These are phyloP conservation scores for Ogataea hybrid DNA, from an alignment of 1,139 yeast species.

Conservation along the genomic window DNA sequence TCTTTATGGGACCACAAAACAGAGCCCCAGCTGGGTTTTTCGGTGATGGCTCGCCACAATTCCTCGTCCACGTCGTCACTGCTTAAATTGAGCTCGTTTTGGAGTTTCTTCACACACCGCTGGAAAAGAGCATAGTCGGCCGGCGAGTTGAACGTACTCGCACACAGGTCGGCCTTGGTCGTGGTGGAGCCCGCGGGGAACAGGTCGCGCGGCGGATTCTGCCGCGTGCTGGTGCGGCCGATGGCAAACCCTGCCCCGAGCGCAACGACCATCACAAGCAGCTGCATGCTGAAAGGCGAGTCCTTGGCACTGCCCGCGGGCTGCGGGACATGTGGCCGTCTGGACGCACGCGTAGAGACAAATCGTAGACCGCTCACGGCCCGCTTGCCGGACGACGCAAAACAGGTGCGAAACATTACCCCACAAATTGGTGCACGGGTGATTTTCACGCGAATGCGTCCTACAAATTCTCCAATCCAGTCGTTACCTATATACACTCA, in stretches of 20 bases:
- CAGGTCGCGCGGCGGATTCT: slow-evolving; percentile 28
- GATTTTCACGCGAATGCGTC: not conserved
- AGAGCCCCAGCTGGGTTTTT: slow-evolving; percentile 41
- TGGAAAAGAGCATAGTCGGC: slow-evolving; percentile 26
- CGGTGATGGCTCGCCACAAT: slow-evolving; percentile 37
- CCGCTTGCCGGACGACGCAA: not conserved
- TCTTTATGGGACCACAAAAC: slow-evolving; percentile 36
- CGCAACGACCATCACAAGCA: slow-evolving; percentile 29
- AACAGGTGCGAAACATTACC: slow-evolving; percentile 2
- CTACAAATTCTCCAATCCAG: no score
- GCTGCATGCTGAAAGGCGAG: slow-evolving; percentile 26
- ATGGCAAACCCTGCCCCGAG: slow-evolving; percentile 33
- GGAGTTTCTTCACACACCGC: slow-evolving; percentile 24
- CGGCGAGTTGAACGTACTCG: slow-evolving; percentile 18
- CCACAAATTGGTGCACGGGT: slow-evolving; percentile 8
- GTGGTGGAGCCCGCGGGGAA: slow-evolving; percentile 29
- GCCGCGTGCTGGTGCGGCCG: slow-evolving; percentile 25
- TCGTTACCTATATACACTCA: slow-evolving; percentile 7
- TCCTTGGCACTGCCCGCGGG: slow-evolving; percentile 11
- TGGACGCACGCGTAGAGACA: not conserved
- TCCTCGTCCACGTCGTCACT: slow-evolving; percentile 31
- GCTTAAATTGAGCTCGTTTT: slow-evolving; percentile 28
- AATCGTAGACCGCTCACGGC: not conserved
- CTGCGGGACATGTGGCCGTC: not conserved
- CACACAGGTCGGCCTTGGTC: slow-evolving; percentile 26